Base-by-base conservation (phyloP, 2,329 filamentous ascomycete genomes). In the Hymenoscyphus fraxineus region DNA sequence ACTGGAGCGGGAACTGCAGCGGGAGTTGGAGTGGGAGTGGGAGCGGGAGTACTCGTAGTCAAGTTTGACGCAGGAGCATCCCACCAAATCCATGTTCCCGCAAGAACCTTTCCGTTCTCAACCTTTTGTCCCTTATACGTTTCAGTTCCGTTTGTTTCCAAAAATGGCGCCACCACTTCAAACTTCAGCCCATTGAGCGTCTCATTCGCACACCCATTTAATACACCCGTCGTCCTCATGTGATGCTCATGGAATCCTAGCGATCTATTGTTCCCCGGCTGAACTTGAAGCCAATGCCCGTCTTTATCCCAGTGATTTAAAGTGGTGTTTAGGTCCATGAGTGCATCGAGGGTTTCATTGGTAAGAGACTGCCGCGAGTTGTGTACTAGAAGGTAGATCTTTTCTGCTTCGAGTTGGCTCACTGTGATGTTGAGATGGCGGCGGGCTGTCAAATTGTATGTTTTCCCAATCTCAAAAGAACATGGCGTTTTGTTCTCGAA, bases 141-240 rank as follows among this genome's bases (percentile, higher is more conserved):
- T 4, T n/a, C n/a, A 19, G 16, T 19, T n/a, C 44, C n/a, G 44
- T 9, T 19, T 10, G 19, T 51, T 6, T 51, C 44, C 44, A 51
- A 51, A 51, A 19, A 51, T 19, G 44, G n/a, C n/a, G 22, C 44
- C 7, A 51, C 7, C 1, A 19, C 44, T 6, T 51, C 15, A 51
- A 51, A 51, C n/a, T 51, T 51, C 44, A 19, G n/a, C 44, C 44
- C 44, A 51, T 51, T 51, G n/a, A 51, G 22, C 44, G 44, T 51
- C 44, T 51, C 44, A 51, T 51, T 51, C 44, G 44, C 44, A 51
- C 44, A 51, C 7, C 44, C 44, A 51, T 19, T 10, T 2, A 51
- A 10, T 2, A 10, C 22, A n/a, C 44, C 44, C 44, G 7, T 22
- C 44, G 44, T 51, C 44, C 16, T 51, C 44, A 19, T 51, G 22